phyloP scores from a whole-genome alignment of 805 yeast species.

The Sugiyamaella lignohabitans region DNA sequence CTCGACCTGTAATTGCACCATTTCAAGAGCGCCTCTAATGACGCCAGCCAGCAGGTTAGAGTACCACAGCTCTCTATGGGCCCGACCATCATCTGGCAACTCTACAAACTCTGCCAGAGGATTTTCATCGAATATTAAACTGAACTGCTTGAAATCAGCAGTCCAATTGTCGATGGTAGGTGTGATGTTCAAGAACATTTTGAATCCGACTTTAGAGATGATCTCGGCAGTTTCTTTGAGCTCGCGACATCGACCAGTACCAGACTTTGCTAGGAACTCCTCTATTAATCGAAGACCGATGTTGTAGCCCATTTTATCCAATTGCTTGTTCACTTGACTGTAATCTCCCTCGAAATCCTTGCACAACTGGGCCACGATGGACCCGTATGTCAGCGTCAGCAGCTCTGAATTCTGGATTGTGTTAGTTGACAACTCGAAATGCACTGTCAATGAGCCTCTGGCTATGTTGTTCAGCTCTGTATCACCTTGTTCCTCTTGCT shows the following conservation, averaged over 20 bases:
- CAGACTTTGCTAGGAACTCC: slow-evolving; percentile 84
- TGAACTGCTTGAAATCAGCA: slow-evolving; percentile 64
- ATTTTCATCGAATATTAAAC: slow-evolving; percentile 69
- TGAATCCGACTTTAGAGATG: slow-evolving; percentile 81
- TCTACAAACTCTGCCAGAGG: slow-evolving; percentile 95
- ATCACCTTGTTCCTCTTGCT: too few relatives aligned
- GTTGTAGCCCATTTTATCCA: slow-evolving; percentile 91
- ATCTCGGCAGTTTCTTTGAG: slow-evolving; percentile 86
- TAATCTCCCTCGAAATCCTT: slow-evolving; percentile 75
- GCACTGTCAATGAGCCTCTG: too few relatives aligned
- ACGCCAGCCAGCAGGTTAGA: slow-evolving; percentile 88
- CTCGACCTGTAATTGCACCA: slow-evolving; percentile 88
- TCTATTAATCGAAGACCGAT: slow-evolving; percentile 88
- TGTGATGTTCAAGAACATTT: slow-evolving; percentile 73
- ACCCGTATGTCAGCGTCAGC: slow-evolving; percentile 91
- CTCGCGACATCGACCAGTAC: slow-evolving; percentile 71
- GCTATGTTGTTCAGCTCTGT: too few relatives aligned
- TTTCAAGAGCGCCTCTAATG: slow-evolving; percentile 82
- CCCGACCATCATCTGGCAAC: slow-evolving; percentile 71
- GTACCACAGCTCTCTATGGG: slow-evolving; percentile 78
- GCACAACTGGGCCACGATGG: slow-evolving; percentile 86
- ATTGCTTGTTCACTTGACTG: slow-evolving; percentile 68
- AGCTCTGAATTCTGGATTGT: slow-evolving; percentile 69
- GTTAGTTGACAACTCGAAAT: too few relatives aligned
- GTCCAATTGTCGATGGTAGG: slow-evolving; percentile 77